Conservation (phyloP, 2,329 filamentous ascomycete genomes). For the Exophiala dermatitidis region DNA sequence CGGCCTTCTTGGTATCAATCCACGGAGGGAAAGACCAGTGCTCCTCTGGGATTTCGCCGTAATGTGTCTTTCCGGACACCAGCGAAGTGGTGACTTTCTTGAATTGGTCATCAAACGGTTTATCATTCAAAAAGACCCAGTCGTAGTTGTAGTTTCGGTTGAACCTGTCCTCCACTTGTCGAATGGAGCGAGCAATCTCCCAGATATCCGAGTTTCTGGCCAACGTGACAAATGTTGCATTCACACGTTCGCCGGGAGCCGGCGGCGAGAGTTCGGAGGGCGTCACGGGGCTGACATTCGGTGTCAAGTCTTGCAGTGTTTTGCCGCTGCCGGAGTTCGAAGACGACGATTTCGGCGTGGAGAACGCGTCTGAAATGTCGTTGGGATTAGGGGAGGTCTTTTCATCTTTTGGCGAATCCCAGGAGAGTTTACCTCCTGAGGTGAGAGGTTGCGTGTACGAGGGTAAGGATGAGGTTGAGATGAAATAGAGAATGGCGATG, state of each 20-base stretch:
- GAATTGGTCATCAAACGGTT: slow-evolving; percentile 87
- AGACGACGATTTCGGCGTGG: slow-evolving; percentile 12
- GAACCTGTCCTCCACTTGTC: slow-evolving; percentile 95
- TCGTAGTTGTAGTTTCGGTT: slow-evolving; percentile 96
- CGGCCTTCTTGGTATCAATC: slow-evolving; percentile 92
- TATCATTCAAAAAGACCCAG: slow-evolving; percentile 98
- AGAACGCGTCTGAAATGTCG: slow-evolving; percentile 5
- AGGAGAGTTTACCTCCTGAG: slow-evolving; percentile 19
- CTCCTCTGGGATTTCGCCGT: slow-evolving; percentile 79
- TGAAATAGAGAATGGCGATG: slow-evolving; percentile 71
- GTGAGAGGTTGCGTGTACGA: slow-evolving; percentile 26
- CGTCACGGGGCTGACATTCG: slow-evolving; percentile 5
- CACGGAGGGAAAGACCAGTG: slow-evolving; percentile 96
- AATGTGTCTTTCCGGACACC: slow-evolving; percentile 87
- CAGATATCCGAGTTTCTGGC: slow-evolving; percentile 89
- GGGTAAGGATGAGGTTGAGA: slow-evolving; percentile 56
- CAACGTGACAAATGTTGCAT: slow-evolving; percentile 94
- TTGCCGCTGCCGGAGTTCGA: slow-evolving; percentile 18
- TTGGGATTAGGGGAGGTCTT: background rate
- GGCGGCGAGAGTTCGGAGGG: slow-evolving; percentile 33
- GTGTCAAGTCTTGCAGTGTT: slow-evolving; percentile 27
- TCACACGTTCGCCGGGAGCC: slow-evolving; percentile 68
- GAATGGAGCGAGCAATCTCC: slow-evolving; percentile 94
- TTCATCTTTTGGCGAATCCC: slow-evolving; percentile 8
- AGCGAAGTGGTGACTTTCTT: slow-evolving; percentile 83